Conservation (phyloP, 2,329 filamentous ascomycete species). For the Nannizzia gypsea region DNA sequence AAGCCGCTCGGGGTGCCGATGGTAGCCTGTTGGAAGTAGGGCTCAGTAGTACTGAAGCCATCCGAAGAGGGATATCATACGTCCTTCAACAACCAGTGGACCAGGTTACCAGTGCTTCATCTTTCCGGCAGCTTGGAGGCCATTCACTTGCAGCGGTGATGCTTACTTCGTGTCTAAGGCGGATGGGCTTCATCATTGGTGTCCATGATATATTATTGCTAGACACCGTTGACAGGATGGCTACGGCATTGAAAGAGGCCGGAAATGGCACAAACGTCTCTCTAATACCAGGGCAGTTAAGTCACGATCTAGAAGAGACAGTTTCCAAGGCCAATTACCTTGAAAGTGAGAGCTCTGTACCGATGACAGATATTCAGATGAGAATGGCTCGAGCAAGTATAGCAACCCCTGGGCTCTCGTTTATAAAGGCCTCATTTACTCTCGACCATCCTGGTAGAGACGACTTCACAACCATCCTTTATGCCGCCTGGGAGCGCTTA, state of each 20-base stretch:
- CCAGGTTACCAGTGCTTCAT: neutral
- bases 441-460: neutral
- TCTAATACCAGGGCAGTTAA: neutral
- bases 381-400: slow-evolving; percentile 1
- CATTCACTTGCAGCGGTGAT: neutral
- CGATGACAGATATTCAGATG: slow-evolving; percentile 4
- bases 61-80: neutral
- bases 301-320: neutral
- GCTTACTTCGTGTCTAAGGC: neutral
- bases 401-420: neutral
- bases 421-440: slow-evolving; percentile 2
- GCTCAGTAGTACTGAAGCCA: neutral
- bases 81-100: neutral
- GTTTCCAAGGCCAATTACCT: neutral
- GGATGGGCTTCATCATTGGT: neutral
- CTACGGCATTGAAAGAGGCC: neutral
- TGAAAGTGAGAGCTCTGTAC: neutral
- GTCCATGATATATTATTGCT: neutral
- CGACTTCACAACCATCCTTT: neutral
- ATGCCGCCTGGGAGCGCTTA: neutral
- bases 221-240: neutral
- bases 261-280: neutral
- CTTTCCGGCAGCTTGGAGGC: neutral
- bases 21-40: neutral
- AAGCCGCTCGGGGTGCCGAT: neutral